Conservation (phyloP, 2,329 filamentous ascomycete species). For the Daldinia sp. region DNA sequence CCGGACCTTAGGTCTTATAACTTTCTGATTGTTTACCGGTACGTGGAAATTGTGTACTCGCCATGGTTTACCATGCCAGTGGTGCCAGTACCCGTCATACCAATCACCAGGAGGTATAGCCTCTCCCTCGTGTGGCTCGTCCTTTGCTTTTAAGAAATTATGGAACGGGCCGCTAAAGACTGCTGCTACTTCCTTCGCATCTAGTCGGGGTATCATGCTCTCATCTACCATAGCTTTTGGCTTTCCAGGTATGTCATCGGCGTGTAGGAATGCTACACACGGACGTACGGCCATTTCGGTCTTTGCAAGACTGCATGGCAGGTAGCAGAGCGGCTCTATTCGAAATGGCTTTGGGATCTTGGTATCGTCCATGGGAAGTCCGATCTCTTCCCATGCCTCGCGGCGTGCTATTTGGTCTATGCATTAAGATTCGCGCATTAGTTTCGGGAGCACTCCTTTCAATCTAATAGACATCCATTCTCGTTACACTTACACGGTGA, state of each 20-base stretch:
- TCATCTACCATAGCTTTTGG: conserved; percentile 65
- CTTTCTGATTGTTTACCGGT: conserved; percentile 74
- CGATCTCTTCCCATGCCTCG: conserved; percentile 93
- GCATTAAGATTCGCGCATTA: conserved; percentile 1
- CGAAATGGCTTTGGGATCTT: conserved; percentile 79
- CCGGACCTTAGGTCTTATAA: conserved; percentile 63
- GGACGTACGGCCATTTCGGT: conserved; percentile 79
- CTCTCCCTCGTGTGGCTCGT: conserved; percentile 58
- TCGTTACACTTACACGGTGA: conserved; percentile 61
- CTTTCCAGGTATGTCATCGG: conserved; percentile 54
- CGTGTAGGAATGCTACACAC: conserved; percentile 80
- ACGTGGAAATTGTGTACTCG: conserved; percentile 91
- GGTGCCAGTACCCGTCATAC: conserved; percentile 86
- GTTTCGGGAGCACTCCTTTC: not conserved
- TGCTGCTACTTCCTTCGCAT: conserved; percentile 90
- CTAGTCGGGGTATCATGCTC: conserved; percentile 78
- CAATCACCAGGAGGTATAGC: conserved; percentile 67
- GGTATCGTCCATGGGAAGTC: conserved; percentile 75
- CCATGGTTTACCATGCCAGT: conserved; percentile 83
- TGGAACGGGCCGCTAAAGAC: conserved; percentile 91
- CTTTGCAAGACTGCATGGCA: conserved; percentile 78
- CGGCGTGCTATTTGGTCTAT: conserved; percentile 83
- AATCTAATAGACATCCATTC: not conserved
- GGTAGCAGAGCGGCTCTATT: conserved; percentile 86
- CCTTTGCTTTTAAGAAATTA: conserved; percentile 74